Conservation (phyloP, 257 asterid species). For the Jaltomata sinuosa region DNA sequence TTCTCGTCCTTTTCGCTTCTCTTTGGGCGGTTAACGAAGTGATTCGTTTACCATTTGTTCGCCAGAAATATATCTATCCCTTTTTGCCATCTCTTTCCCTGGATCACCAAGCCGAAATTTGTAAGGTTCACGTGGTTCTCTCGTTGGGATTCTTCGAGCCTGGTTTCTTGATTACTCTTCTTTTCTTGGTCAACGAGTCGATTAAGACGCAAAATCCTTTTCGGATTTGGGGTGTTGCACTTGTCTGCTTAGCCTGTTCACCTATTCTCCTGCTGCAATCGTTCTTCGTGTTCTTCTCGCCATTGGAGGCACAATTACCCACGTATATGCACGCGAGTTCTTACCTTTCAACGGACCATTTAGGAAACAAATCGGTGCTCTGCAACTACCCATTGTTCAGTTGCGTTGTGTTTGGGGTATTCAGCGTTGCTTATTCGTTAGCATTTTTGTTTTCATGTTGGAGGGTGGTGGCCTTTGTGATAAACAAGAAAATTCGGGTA, state of each 20-base stretch:
- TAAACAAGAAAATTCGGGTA: slow-evolving; percentile 51
- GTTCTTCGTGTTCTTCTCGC: slow-evolving; percentile 32
- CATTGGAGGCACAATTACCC: slow-evolving; percentile 30
- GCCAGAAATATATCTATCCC: slow-evolving; percentile 19
- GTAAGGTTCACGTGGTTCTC: slow-evolving; percentile 58
- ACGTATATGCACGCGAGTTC: slow-evolving; percentile 41
- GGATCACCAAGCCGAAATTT: slow-evolving; percentile 34
- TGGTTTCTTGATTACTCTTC: slow-evolving; percentile 52
- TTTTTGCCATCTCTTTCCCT: slow-evolving; percentile 24
- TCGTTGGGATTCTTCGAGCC: slow-evolving; percentile 68
- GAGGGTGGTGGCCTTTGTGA: slow-evolving; percentile 49
- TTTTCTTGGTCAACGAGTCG: slow-evolving; percentile 54
- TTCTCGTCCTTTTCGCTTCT: slow-evolving; percentile 38
- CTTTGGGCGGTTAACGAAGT: slow-evolving; percentile 48
- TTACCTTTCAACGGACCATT: slow-evolving; percentile 12
- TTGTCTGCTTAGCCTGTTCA: slow-evolving; percentile 22
- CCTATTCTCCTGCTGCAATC: slow-evolving; percentile 36
- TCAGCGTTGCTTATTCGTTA: slow-evolving; percentile 34
- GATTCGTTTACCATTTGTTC: slow-evolving; percentile 36
- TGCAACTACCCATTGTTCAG: slow-evolving; percentile 70
- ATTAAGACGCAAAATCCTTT: slow-evolving; percentile 28
- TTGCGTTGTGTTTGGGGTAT: slow-evolving; percentile 37
- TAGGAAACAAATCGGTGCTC: slow-evolving; percentile 24
- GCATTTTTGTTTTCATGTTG: slow-evolving; percentile 57
- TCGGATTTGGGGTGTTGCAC: slow-evolving; percentile 27